Conservation (phyloP, 2,329 filamentous ascomycete species). For the Colletotrichum sidae region DNA sequence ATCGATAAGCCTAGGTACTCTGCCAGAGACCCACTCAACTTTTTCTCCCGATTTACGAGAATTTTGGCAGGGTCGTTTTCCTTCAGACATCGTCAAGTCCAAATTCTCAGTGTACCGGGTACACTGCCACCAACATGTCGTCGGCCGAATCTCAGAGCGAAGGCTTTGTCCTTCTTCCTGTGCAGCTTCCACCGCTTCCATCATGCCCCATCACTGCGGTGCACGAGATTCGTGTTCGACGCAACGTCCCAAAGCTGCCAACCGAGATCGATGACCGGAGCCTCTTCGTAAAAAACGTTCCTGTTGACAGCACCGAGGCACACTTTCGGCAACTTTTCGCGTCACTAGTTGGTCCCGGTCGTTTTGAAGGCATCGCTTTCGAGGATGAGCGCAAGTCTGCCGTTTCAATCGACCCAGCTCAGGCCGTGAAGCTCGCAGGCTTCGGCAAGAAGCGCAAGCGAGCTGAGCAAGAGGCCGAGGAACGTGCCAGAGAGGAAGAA, state of each 20-base stretch:
- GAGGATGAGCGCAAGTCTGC: slow-evolving; percentile 66
- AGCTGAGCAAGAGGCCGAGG: slow-evolving; percentile 68
- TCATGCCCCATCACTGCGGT: slow-evolving; percentile 72
- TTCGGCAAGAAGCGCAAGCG: slow-evolving; percentile 65
- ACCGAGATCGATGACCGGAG: slow-evolving; percentile 80
- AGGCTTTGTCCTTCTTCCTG: slow-evolving; percentile 76
- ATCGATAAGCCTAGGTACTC: slow-evolving; percentile 16
- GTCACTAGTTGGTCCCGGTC: slow-evolving; percentile 78
- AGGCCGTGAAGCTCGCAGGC: slow-evolving; percentile 52
- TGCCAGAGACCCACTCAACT: not conserved
- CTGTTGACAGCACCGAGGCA: slow-evolving; percentile 81
- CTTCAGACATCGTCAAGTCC: slow-evolving; percentile 21
- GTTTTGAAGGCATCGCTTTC: slow-evolving; percentile 83
- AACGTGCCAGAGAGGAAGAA: slow-evolving; percentile 66
- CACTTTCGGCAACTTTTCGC: slow-evolving; percentile 83
- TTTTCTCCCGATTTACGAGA: slow-evolving; percentile 22
- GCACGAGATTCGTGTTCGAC: slow-evolving; percentile 89
- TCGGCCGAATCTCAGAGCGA: slow-evolving; percentile 43
- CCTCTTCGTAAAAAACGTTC: slow-evolving; percentile 91
- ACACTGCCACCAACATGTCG: slow-evolving; percentile 42
- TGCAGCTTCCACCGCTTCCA: slow-evolving; percentile 72
- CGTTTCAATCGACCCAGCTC: slow-evolving; percentile 57
- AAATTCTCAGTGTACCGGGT: slow-evolving; percentile 1
- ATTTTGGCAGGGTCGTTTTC: slow-evolving; percentile 17
- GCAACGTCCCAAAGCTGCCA: slow-evolving; percentile 82